Evolutionary conservation across 495 filamentous ascomycete species (phyloP).

Genomic region (Entonaema liquescens): DNA sequence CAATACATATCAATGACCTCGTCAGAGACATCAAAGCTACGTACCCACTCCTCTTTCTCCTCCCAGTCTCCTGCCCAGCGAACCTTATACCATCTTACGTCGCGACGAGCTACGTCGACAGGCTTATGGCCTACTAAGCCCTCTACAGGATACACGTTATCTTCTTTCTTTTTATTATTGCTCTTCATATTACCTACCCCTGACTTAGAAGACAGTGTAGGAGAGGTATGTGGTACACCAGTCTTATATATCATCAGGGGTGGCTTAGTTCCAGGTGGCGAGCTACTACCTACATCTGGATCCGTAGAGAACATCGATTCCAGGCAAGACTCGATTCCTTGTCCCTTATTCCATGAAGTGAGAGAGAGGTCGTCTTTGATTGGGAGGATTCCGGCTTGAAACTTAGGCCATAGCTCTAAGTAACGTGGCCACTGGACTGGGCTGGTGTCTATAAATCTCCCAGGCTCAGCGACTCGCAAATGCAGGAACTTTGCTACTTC

Average conservation of each 20-base stretch:
- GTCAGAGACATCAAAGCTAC: too few relatives aligned
- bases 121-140: slow-evolving; percentile 11
- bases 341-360: too few relatives aligned
- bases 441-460: background rate
- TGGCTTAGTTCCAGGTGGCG: too few relatives aligned
- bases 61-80: slow-evolving; percentile 17
- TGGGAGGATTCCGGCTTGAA: background rate
- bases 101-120: background rate
- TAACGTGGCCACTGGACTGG: slow-evolving; percentile 4
- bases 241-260: too few relatives aligned
- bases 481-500: background rate
- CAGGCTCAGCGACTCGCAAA: background rate
- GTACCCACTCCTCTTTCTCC: background rate
- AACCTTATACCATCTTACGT: background rate
- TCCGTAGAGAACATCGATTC: too few relatives aligned
- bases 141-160: slow-evolving; percentile 8
- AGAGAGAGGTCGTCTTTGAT: too few relatives aligned
- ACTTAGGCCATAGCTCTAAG: background rate
- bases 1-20: background rate
- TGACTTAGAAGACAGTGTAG: too few relatives aligned
- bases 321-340: too few relatives aligned
- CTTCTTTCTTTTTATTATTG: too few relatives aligned
- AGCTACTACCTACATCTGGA: too few relatives aligned
- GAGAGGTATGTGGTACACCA: too few relatives aligned
- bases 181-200: too few relatives aligned